Base-by-base conservation (phyloP, 2,329 filamentous ascomycete genomes). In the Monascus ruber region DNA sequence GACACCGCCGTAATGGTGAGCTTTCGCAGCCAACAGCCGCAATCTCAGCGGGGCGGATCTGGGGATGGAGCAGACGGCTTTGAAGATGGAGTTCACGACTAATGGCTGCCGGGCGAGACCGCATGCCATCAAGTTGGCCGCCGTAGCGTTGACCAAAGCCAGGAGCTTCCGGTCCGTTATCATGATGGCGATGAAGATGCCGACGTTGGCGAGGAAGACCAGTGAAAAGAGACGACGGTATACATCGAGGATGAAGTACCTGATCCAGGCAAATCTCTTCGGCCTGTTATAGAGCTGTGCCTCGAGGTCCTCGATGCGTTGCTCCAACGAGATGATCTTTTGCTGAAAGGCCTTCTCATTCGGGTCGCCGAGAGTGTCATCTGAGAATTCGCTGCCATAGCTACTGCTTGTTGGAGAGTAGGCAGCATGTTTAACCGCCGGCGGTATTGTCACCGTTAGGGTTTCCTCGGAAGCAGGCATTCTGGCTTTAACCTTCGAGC, bases 1-100 rank as follows among this genome's bases (percentile, higher is more conserved):
- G 2, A 74, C 56, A 24, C 72, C 72, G n/a, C 72, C 72, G 39
- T 72, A 66, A 43, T 73, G 70, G 49, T 73, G 74, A 5, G 72
- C 60, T 40, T 73, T 72, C 6, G 69, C 69, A 7, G 61, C 60
- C 31, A 67, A 52, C 6, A 64, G 57, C 26, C 72, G 67, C 36
- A 71, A 47, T 31, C 62, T 50, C 27, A 73, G 54, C 1, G 71
- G 71, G 24, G 64, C 59, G 27, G 56, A 65, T 36, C 56, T 55
- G n/a, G 69, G 68, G 35, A 68, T 61, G 11, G 60, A 63, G 42
- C 62, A 62, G 38, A 70, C 67, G 7, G 64, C 43, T 37, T 55
- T 49, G 50, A 72, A 74, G 34, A 74, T 61, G 10, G 58, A 49
- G 52, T 74, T 74, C 53, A 74, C 66, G n/a, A 74, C 59, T 35